phyloP scores from a whole-genome alignment of 345 rosid genomes.

The Durio zibethinus region DNA sequence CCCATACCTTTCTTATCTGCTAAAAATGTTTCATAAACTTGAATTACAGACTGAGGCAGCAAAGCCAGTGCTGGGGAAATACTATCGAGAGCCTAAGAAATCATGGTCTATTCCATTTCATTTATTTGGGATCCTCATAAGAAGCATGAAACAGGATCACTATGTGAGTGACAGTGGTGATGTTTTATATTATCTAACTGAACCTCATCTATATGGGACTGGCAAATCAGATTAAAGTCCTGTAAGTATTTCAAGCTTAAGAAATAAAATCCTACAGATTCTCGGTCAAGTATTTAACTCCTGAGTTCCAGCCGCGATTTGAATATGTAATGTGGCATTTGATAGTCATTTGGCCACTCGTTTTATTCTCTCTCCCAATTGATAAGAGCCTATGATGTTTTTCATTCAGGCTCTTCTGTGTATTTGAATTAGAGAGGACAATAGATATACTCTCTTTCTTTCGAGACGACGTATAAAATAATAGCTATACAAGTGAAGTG shows the following conservation, averaged over 20 bases:
- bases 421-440: neutral
- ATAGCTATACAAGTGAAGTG: neutral
- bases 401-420: neutral
- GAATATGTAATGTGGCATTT: neutral
- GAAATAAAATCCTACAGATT: neutral
- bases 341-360: neutral
- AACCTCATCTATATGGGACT: conserved; percentile 33
- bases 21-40: neutral
- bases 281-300: neutral
- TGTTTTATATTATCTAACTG: conserved; percentile 58
- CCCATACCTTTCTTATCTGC: neutral
- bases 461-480: neutral
- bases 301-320: neutral
- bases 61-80: conserved; percentile 70
- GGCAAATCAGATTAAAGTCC: conserved; percentile 26
- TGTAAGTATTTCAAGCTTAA: neutral
- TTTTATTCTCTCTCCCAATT: neutral
- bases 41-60: conserved; percentile 68
- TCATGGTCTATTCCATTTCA: conserved; percentile 72
- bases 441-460: neutral
- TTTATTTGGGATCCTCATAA: conserved; percentile 39
- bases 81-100: conserved; percentile 74
- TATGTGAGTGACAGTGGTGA: conserved; percentile 70
- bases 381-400: neutral
- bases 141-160: conserved; percentile 65